Evolutionary conservation across 352 stramenopile genomes (phyloP).

Genomic region (Pythium rishiriense): DNA sequence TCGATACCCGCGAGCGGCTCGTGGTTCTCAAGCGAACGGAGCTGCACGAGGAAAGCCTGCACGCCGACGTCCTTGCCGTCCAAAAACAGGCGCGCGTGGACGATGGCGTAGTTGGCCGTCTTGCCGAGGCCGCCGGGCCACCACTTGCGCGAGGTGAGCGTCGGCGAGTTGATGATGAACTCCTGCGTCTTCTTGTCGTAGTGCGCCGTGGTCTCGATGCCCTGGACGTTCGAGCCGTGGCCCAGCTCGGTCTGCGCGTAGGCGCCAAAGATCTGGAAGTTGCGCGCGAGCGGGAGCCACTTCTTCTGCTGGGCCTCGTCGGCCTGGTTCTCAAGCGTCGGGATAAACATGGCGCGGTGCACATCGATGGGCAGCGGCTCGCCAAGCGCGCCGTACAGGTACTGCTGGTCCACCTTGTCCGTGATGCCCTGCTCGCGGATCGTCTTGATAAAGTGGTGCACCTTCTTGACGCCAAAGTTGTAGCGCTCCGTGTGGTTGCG

Average conservation of each 20-base stretch:
- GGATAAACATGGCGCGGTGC: conserved; percentile 64
- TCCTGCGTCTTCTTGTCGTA: conserved; percentile 89
- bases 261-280: conserved; percentile 78
- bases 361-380: conserved; percentile 50
- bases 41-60: conserved; percentile 93
- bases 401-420: conserved; percentile 25
- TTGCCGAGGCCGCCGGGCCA: conserved; percentile 93
- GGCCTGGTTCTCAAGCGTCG: conserved; percentile 72
- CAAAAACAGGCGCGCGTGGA: conserved; percentile 85
- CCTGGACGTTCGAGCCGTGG: conserved; percentile 92
- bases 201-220: conserved; percentile 91
- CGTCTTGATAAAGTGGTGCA: conserved; percentile 32
- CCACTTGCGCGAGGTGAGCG: conserved; percentile 94
- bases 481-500: conserved; percentile 44
- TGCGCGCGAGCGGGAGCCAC: conserved; percentile 65
- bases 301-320: conserved; percentile 53
- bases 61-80: conserved; percentile 78
- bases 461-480: conserved; percentile 36
- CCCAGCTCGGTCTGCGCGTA: conserved; percentile 97
- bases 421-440: conserved; percentile 33
- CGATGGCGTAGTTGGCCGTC: conserved; percentile 91
- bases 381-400: conserved; percentile 35
- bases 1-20: conserved; percentile 83
- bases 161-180: conserved; percentile 95
- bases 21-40: conserved; percentile 83